Evolutionary conservation across 2,329 filamentous ascomycete genomes (phyloP).

Genomic region (Claviceps spartinae): DNA sequence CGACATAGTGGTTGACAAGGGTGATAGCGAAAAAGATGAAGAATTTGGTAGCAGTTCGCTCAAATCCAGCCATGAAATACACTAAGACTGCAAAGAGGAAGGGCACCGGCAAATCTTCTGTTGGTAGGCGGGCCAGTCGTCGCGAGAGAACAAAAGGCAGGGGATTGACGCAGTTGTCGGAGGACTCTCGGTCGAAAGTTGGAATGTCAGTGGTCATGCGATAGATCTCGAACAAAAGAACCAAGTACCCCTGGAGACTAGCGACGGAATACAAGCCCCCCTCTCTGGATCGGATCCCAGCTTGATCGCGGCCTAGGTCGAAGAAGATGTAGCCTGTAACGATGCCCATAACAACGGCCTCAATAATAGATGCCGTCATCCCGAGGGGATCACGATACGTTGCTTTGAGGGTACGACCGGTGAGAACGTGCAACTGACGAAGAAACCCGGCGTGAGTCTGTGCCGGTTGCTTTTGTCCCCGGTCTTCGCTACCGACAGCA

Average conservation of each 20-base stretch:
- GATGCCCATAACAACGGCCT: slow-evolving; percentile 57
- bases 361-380: slow-evolving; percentile 54
- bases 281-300: slow-evolving; percentile 60
- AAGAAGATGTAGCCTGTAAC: slow-evolving; percentile 64
- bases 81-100: slow-evolving; percentile 57
- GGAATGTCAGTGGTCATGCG: slow-evolving; percentile 62
- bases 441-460: slow-evolving; percentile 40
- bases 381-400: slow-evolving; percentile 68
- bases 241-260: slow-evolving; percentile 62
- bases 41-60: slow-evolving; percentile 48
- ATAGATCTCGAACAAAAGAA: slow-evolving; percentile 64
- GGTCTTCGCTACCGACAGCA: slow-evolving; percentile 1
- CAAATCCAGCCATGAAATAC: slow-evolving; percentile 69
- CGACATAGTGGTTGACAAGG: slow-evolving; percentile 58
- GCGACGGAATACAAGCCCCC: slow-evolving; percentile 60
- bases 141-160: slow-evolving; percentile 57
- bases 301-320: slow-evolving; percentile 47
- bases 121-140: slow-evolving; percentile 51
- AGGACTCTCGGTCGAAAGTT: slow-evolving; percentile 61
- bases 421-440: slow-evolving; percentile 53
- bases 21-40: slow-evolving; percentile 59
- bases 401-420: slow-evolving; percentile 53
- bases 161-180: slow-evolving; percentile 58
- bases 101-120: slow-evolving; percentile 61
- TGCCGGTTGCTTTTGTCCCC: slow-evolving; percentile 11